Percentiles rank a stretch among this genome's conserved stretches.
These are phyloP conservation scores for Eucalyptus dawsonii DNA, from an alignment of 345 rosid species.

Conservation along the genomic window DNA sequence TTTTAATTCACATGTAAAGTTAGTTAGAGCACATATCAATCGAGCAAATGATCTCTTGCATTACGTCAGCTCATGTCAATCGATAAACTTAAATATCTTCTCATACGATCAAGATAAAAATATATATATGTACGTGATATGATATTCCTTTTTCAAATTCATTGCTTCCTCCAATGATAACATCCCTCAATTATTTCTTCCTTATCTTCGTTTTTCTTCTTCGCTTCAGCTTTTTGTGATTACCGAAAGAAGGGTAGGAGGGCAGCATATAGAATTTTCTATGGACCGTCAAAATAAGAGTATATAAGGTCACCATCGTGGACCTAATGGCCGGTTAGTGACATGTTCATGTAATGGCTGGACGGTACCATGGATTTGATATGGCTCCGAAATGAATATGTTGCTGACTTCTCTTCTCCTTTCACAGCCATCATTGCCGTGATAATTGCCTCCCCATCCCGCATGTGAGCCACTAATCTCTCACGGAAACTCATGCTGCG, in stretches of 20 bases:
- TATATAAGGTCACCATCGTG: not conserved
- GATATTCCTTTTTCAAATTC: not conserved
- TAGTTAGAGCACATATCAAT: not conserved
- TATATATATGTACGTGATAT: not conserved
- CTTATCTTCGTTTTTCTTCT: not conserved
- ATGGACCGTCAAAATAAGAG: not conserved
- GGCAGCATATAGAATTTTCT: not conserved
- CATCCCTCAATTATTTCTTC: not conserved
- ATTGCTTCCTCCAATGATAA: not conserved
- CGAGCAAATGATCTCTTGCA: not conserved
- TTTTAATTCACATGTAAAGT: not conserved
- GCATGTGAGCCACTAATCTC: not conserved
- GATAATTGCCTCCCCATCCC: not conserved
- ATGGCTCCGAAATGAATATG: not conserved
- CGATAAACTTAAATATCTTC: not conserved
- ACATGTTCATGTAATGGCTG: not conserved
- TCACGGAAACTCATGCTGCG: not conserved
- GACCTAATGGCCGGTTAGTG: not conserved
- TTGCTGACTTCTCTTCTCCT: not conserved
- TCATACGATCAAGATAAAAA: not conserved
- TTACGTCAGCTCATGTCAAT: not conserved
- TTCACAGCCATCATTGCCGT: not conserved
- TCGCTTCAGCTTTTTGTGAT: not conserved
- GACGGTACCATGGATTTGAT: not conserved
- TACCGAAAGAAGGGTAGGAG: not conserved